These are phyloP conservation scores for Lactifluus hygrophoroides DNA, from an alignment of 768 basidiomycete genomes.

Conservation along the genomic window DNA sequence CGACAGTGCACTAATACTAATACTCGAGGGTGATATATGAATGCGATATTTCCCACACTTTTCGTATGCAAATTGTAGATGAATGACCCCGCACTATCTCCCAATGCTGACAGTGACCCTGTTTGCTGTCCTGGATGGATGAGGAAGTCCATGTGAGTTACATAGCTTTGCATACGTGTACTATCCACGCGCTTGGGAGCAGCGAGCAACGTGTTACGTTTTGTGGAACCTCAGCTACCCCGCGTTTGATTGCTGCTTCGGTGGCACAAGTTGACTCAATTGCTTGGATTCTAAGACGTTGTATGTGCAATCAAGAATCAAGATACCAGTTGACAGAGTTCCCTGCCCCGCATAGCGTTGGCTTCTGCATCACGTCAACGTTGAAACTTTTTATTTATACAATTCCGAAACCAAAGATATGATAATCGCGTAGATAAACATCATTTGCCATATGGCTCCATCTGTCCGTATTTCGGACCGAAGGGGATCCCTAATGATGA, in stretches of 20 bases:
- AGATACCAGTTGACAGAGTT: too few relatives aligned
- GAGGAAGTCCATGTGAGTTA: neutral
- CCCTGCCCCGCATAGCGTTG: too few relatives aligned
- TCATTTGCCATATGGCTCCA: neutral
- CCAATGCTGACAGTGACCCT: neutral
- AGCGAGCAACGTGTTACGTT: conserved; percentile 1
- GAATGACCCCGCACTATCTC: neutral
- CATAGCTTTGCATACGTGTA: neutral
- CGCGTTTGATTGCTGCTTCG: neutral
- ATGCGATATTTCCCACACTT: neutral
- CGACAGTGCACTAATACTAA: too few relatives aligned
- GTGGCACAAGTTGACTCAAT: neutral
- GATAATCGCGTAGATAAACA: neutral
- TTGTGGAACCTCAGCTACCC: neutral
- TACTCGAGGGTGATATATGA: too few relatives aligned
- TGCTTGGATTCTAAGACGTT: neutral
- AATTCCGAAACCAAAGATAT: neutral
- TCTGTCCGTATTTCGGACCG: too few relatives aligned
- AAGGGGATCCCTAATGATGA: too few relatives aligned
- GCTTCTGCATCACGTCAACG: neutral
- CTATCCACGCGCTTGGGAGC: neutral
- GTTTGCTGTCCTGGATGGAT: neutral
- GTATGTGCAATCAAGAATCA: neutral
- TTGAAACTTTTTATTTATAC: too few relatives aligned
- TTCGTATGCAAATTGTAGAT: neutral